Percentiles rank a stretch among this genome's conserved stretches.
phyloP scores from a whole-genome alignment of 2,329 filamentous ascomycete genomes.

The Cladosporium velox region DNA sequence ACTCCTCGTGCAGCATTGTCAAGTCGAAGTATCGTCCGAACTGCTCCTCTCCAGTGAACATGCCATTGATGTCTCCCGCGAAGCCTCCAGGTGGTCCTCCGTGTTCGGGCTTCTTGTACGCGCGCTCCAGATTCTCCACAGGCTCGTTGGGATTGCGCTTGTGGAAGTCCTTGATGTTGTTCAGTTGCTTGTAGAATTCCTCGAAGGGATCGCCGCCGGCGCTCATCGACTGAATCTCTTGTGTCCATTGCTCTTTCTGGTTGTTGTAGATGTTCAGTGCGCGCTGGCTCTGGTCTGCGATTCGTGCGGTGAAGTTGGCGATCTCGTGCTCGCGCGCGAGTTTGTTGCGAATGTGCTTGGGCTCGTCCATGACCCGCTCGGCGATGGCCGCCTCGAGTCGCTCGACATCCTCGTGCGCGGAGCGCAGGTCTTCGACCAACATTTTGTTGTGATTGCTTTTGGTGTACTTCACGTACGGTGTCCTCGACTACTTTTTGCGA shows the following conservation, averaged over 20 bases:
- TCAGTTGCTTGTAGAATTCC: constrained; percentile 84
- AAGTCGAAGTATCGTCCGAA: constrained; percentile 93
- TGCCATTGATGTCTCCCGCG: constrained; percentile 70
- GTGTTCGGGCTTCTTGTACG: constrained; percentile 77
- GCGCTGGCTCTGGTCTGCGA: constrained; percentile 80
- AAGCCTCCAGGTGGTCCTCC: constrained; percentile 45
- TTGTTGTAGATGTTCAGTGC: constrained; percentile 85
- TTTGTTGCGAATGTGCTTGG: constrained; percentile 84
- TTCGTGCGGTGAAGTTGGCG: constrained; percentile 79
- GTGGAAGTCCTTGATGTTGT: constrained; percentile 83
- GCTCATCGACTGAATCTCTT: constrained; percentile 81
- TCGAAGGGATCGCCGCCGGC: constrained; percentile 79
- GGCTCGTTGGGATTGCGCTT: constrained; percentile 89
- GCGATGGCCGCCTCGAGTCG: constrained; percentile 91
- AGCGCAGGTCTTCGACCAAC: constrained; percentile 90
- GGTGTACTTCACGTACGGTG: background rate
- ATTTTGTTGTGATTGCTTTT: constrained; percentile 45
- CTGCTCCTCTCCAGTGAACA: constrained; percentile 95
- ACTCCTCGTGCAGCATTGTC: constrained; percentile 79
- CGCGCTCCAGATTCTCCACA: constrained; percentile 89
- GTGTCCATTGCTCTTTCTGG: constrained; percentile 67
- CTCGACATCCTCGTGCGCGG: constrained; percentile 94
- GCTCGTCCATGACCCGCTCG: constrained; percentile 85
- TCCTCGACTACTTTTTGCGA: background rate
- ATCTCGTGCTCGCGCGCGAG: constrained; percentile 92